These are phyloP conservation scores for Leccinum fibrillosum DNA, from an alignment of 768 basidiomycete genomes.

Conservation along the genomic window DNA sequence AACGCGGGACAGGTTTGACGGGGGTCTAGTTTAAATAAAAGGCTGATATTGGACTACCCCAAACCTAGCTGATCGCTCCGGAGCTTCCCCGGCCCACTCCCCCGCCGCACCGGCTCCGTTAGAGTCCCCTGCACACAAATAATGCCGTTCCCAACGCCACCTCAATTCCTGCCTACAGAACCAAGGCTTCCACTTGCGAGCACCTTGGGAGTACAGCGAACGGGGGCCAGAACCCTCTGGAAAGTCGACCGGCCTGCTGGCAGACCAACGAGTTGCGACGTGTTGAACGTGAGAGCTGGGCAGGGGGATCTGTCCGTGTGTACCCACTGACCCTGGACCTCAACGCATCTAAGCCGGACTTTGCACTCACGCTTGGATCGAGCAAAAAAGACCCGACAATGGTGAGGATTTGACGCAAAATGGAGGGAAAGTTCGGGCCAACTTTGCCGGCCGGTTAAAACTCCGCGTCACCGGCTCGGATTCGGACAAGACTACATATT, in stretches of 20 bases:
- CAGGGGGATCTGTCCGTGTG: neutral
- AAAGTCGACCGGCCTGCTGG: neutral
- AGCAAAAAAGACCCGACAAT: neutral
- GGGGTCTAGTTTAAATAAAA: neutral
- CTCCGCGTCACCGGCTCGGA: neutral
- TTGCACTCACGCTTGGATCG: neutral
- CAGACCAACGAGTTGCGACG: neutral
- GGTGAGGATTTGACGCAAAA: neutral
- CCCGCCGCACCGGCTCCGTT: slow-evolving; percentile 3
- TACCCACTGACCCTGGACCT: neutral
- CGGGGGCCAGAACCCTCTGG: neutral
- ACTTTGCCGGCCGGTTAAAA: neutral
- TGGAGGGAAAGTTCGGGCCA: neutral
- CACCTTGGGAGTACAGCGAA: neutral
- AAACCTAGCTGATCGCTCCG: slow-evolving; percentile 21
- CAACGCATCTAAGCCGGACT: neutral
- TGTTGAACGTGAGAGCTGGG: slow-evolving; percentile 1
- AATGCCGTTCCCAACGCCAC: neutral
- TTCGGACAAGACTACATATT: neutral
- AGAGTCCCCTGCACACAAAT: neutral
- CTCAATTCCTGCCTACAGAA: slow-evolving; percentile 9
- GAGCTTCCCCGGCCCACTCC: neutral
- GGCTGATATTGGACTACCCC: slow-evolving; percentile 8
- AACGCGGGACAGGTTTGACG: slow-evolving; percentile 8
- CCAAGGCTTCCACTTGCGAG: neutral